Evolutionary conservation across 1,139 yeast genomes (phyloP).

Genomic region (Debaryomyces fabryi): DNA sequence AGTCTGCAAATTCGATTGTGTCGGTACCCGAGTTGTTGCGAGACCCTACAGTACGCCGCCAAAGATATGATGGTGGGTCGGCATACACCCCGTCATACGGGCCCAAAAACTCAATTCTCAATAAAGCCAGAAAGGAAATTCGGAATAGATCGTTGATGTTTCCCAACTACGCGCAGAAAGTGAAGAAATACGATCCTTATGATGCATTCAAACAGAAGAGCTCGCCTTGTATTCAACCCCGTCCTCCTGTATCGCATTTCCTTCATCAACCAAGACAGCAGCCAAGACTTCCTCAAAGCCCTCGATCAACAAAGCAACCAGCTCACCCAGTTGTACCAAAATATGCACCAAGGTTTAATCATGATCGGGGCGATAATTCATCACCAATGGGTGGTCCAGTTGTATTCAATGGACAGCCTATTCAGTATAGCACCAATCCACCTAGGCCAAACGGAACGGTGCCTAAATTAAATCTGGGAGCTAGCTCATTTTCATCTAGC

Average conservation of each 20-base stretch:
- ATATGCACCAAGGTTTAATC: not conserved
- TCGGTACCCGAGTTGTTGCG: constrained; percentile 39
- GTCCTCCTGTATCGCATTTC: not conserved
- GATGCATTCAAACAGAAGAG: constrained; percentile 21
- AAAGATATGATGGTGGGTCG: constrained; percentile 11
- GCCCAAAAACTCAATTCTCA: constrained; percentile 34
- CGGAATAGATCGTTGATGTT: constrained; percentile 39
- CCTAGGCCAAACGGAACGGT: not conserved
- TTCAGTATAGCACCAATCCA: not conserved
- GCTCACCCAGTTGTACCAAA: not conserved
- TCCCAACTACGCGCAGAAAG: constrained; percentile 16
- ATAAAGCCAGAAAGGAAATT: constrained; percentile 38
- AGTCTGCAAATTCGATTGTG: constrained; percentile 49
- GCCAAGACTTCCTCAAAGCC: not conserved
- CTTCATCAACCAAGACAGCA: not conserved
- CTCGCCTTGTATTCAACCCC: not conserved
- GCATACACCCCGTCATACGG: constrained; percentile 8
- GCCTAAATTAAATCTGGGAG: not conserved
- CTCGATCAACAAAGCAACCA: not conserved
- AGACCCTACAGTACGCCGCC: constrained; percentile 41
- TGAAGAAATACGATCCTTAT: constrained; percentile 28
- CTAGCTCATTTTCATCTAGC: not conserved
- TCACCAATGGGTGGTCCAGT: not conserved
- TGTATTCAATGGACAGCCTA: not conserved
- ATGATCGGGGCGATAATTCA: not conserved